Percentiles rank a stretch among this genome's conserved stretches.
Evolutionary conservation across 2,329 filamentous ascomycete genomes (phyloP).

Genomic region (Tolypocladium guangdongense): DNA sequence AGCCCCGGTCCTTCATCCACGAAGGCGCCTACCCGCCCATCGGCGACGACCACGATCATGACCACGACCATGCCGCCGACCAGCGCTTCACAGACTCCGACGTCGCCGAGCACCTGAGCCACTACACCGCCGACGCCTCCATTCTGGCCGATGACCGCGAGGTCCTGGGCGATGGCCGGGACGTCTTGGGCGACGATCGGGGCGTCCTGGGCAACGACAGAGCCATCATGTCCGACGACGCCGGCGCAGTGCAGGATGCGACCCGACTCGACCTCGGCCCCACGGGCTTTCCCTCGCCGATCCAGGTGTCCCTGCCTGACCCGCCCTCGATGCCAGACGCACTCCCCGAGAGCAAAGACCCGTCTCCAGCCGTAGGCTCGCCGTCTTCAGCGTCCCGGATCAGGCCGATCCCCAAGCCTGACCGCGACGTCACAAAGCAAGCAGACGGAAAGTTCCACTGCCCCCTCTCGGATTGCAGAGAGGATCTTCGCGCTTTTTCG

Average conservation of each 20-base stretch:
- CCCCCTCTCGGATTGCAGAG: conserved; percentile 56
- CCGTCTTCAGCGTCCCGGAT: conserved; percentile 24
- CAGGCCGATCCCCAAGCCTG: conserved; percentile 48
- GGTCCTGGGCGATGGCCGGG: conserved; percentile 15
- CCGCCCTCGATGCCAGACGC: conserved; percentile 19
- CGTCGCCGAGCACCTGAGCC: conserved; percentile 30
- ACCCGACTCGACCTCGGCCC: conserved; percentile 27
- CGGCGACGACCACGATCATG: conserved; percentile 27
- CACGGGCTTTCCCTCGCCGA: conserved; percentile 21
- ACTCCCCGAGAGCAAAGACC: conserved; percentile 22
- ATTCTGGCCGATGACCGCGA: conserved; percentile 23
- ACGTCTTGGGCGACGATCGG: conserved; percentile 16
- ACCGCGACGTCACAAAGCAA: conserved; percentile 49
- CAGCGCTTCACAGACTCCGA: conserved; percentile 32
- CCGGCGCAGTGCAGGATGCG: conserved; percentile 24
- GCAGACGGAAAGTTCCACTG: conserved; percentile 68
- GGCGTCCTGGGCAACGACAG: conserved; percentile 15
- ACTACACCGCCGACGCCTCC: conserved; percentile 29
- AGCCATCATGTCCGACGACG: conserved; percentile 26
- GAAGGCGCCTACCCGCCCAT: conserved; percentile 37
- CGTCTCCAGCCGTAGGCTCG: conserved; percentile 20
- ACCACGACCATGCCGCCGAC: conserved; percentile 28
- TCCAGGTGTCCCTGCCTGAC: conserved; percentile 18
- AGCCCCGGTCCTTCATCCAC: conserved; percentile 36
- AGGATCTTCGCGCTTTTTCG: conserved; percentile 55